Evolutionary conservation across 441 rosid genomes (phyloP), one percentile per base, ranked within the genome.

Genomic region (Arabidopsis lyrata): DNA sequence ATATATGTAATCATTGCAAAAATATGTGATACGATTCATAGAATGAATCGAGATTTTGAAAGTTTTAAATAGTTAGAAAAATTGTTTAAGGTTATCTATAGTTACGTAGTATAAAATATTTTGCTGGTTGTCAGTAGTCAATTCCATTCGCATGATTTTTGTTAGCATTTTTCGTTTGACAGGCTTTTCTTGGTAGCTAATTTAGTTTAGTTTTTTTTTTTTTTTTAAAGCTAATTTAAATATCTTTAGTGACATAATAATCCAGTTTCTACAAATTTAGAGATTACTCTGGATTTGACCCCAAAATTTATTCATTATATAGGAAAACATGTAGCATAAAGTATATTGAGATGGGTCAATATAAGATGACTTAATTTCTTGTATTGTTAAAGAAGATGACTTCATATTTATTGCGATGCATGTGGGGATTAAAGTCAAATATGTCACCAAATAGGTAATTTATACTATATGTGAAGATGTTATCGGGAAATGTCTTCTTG

Each of bases 341-440:
- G 10, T 45, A 52, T 53, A 31, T 7, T 62, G 27, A 53, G 6
- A 14, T 49, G 20, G 12, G 15, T 61, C 68, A 14, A 50, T 31
- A 32, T 31, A 32, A 18, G 13, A 2, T 31, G 61, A 31, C 61
- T 55, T 55, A 3, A 32, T n/a, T 32, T 31, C 7, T 27, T 14
- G 3, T 6, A 29, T 10, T 31, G 22, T 6, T 31, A 5, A 35
- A 18, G 45, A 34, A 59, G 47, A 72, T 63, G 38, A 12, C 18
- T 58, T 49, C 20, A 14, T 48, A 74, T 74, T 74, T 58, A 74
- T 39, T 66, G 62, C 53, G 47, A 67, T 42, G 57, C 78, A 67
- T 67, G 78, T 67, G 73, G 66, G 22, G 9, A 20, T 12, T 24
- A 59, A 42, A 74, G 73, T 74, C 63, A 74, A 39, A 59, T 31